phyloP scores from a whole-genome alignment of 148 eudicot species.

The Fallopia convolvulus region DNA sequence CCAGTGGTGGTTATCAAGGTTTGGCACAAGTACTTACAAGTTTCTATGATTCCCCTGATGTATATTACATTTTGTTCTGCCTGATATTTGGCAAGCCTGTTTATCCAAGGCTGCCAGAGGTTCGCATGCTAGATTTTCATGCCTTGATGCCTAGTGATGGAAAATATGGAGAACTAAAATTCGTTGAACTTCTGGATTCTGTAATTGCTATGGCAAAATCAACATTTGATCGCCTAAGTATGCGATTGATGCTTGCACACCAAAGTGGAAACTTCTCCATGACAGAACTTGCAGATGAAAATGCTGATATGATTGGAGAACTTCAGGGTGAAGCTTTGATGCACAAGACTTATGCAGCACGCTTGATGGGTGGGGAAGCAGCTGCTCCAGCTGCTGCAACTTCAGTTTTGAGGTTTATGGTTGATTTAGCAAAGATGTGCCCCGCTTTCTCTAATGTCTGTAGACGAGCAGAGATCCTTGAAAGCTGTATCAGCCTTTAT shows the following conservation, averaged over 20 bases:
- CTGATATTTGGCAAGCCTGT: conserved; percentile 94
- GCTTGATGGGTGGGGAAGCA: conserved; percentile 98
- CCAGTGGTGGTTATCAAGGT: conserved; percentile 91
- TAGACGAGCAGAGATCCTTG: conserved; percentile 84
- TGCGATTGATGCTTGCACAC: conserved; percentile 72
- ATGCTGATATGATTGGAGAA: conserved; percentile 82
- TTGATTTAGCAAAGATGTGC: conserved; percentile 93
- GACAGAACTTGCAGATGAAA: conserved; percentile 79
- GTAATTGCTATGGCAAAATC: conserved; percentile 90
- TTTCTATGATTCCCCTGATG: conserved; percentile 97
- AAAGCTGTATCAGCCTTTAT: conserved; percentile 87
- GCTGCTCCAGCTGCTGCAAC: conserved; percentile 98
- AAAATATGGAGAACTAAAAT: conserved; percentile 63
- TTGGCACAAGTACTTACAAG: conserved; percentile 79
- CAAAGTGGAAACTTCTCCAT: conserved; percentile 82
- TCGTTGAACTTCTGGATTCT: conserved; percentile 79
- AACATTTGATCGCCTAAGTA: conserved; percentile 78
- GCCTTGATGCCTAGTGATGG: conserved; percentile 93
- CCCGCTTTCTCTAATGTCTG: conserved; percentile 78
- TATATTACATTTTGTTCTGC: conserved; percentile 92
- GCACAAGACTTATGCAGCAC: conserved; percentile 98
- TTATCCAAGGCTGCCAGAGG: conserved; percentile 96
- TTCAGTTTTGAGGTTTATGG: conserved; percentile 94
- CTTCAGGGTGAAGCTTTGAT: conserved; percentile 99
- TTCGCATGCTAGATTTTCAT: conserved; percentile 95